Base-by-base conservation (phyloP, 2,329 filamentous ascomycete genomes). In the Teratosphaeriaceae sp. region DNA sequence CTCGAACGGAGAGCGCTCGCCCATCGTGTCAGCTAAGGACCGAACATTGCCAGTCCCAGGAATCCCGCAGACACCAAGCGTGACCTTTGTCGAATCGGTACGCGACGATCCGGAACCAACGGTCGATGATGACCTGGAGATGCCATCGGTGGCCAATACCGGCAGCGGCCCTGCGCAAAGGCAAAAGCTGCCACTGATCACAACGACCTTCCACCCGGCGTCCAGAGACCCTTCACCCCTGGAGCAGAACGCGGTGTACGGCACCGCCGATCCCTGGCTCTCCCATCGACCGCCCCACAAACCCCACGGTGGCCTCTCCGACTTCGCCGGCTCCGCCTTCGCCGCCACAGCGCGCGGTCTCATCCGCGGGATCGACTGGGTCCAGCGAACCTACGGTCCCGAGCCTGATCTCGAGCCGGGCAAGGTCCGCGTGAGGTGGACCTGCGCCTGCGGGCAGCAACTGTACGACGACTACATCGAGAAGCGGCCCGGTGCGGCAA, bases 381-480 rank as follows among this genome's bases (percentile, higher is more conserved):
- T 53, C 21, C 48, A 45, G 18, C 30, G 37, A 2, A 47, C 38
- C 19, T 49, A 38, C 33, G 48, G 50, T 9, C 48, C 45, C 16
- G 48, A 51, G 31, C 43, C 38, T 29, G 21, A 26, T 9, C 34
- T 49, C 11, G 38, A 40, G 24, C n/a, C 30, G 5, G 46, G 46
- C n/a, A 47, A 51, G 29, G 44, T 46, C 3, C 47, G 49, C 3
- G 45, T 52, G 12, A 37, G 45, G 20, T 52, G 49, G 49, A 52
- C 42, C 5, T 52, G 49, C 36, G 16, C 38, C 7, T 53, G 51
- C 23, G 51, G 51, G 7, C 16, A 47, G 34, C 42, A 46, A 18
- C 50, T 67, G 5, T 61, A 65, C 42, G 65, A 68, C 38, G 65
- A 68, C 49, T 67, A 63, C 38, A 50, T 62, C 35, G 65, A 68